These are phyloP conservation scores for Penicillium longicatenatum DNA, from an alignment of 495 filamentous ascomycete species.

Conservation along the genomic window DNA sequence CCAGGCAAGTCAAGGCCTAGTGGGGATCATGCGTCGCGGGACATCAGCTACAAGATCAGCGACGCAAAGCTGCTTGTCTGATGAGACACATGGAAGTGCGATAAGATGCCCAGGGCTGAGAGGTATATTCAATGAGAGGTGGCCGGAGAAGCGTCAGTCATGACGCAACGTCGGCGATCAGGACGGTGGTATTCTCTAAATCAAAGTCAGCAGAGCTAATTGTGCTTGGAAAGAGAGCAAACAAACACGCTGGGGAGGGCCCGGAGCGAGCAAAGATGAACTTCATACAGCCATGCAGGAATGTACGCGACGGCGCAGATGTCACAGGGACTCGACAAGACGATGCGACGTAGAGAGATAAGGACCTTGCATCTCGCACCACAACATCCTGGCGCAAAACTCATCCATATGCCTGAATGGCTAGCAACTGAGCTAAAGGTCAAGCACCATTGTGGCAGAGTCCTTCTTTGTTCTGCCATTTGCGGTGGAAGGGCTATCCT, in stretches of 20 bases:
- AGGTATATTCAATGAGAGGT: too few species aligned
- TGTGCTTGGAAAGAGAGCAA: not conserved
- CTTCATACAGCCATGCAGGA: not conserved
- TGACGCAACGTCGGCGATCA: not conserved
- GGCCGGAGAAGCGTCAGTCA: not conserved
- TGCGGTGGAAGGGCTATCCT: not conserved
- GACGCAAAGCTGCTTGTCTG: not conserved
- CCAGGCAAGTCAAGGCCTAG: not conserved
- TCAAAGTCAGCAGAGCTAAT: constrained; percentile 1
- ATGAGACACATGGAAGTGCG: not conserved
- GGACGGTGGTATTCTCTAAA: not conserved
- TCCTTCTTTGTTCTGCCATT: constrained; percentile 1
- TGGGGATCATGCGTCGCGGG: constrained; percentile 1
- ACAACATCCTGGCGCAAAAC: not conserved
- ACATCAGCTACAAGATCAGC: constrained; percentile 1
- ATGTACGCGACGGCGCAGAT: not conserved
- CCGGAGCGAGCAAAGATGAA: not conserved
- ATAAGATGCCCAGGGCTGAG: constrained; percentile 1
- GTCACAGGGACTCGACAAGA: not conserved
- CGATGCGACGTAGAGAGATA: not conserved
- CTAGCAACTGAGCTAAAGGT: not conserved
- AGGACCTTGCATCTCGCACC: not conserved
- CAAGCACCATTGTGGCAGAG: not conserved
- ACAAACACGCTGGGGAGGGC: not conserved
- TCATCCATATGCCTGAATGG: not conserved